A percentile compares a stretch with the other conserved stretches of the same genome.
Conservation (phyloP, 73 alveolate genomes). For the Tetrahymena thermophila region DNA sequence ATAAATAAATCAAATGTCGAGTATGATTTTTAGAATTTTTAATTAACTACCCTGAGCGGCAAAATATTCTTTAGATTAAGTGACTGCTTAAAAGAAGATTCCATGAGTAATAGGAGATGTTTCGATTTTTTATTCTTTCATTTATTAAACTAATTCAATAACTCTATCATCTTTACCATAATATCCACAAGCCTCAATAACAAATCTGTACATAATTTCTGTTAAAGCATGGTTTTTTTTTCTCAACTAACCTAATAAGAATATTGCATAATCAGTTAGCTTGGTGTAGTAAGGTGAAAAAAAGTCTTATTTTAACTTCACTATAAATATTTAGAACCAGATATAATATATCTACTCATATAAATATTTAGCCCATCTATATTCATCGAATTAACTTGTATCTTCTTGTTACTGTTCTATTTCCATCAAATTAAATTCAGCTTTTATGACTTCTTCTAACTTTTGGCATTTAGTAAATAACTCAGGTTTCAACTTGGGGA, state of each 20-base stretch:
- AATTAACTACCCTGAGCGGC: not conserved
- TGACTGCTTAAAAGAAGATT: constrained; percentile 16
- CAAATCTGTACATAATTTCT: constrained; percentile 22
- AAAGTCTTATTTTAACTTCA: not conserved
- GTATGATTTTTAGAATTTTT: no score
- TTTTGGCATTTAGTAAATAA: not conserved
- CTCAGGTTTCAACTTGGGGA: constrained; percentile 13
- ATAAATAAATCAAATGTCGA: no score
- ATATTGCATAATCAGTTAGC: constrained; percentile 7
- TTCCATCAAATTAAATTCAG: not conserved
- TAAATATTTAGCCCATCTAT: constrained; percentile 16
- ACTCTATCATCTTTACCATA: constrained; percentile 15
- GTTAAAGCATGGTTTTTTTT: constrained; percentile 5
- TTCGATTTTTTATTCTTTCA: constrained; percentile 28
- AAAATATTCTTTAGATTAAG: constrained; percentile 4
- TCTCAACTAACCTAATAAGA: constrained; percentile 1
- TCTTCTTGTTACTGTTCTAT: constrained; percentile 1
- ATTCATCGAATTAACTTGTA: not conserved
- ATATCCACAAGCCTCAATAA: constrained; percentile 32
- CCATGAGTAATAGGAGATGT: constrained; percentile 45
- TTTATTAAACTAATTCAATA: constrained; percentile 5
- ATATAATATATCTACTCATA: constrained; percentile 13
- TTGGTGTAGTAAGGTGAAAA: not conserved
- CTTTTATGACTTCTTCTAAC: not conserved
- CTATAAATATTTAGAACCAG: constrained; percentile 14